Conservation (phyloP, 306 rosid genomes). For the Cyamopsis tetragonoloba region DNA sequence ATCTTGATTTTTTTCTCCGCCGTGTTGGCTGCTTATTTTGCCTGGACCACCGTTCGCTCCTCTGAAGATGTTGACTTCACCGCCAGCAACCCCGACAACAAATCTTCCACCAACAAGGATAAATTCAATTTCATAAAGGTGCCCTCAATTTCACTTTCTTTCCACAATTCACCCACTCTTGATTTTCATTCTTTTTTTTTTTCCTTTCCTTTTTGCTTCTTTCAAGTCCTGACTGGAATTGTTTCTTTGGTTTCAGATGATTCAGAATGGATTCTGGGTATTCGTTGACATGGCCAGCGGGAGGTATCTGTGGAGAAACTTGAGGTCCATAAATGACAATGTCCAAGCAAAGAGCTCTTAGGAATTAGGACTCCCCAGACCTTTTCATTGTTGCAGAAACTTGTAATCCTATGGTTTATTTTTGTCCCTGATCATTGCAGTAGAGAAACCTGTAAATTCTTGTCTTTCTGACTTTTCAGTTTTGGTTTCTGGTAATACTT, state of each 20-base stretch:
- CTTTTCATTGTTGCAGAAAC: not conserved
- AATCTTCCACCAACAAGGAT: conserved; percentile 22
- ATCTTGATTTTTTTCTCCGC: conserved; percentile 72
- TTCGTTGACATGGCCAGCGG: conserved; percentile 82
- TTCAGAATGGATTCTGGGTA: conserved; percentile 55
- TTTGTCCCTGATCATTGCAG: not conserved
- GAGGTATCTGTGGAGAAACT: conserved; percentile 66
- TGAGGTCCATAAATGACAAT: conserved; percentile 30
- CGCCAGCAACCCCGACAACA: not conserved
- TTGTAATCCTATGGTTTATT: conserved; percentile 4
- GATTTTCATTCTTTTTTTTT: too few relatives aligned
- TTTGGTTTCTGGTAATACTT: not conserved
- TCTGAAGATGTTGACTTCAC: conserved; percentile 23
- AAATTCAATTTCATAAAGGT: conserved; percentile 36
- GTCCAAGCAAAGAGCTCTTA: conserved; percentile 28
- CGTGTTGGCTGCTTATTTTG: conserved; percentile 52
- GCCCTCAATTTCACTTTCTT: not conserved
- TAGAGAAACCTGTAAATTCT: conserved; percentile 15
- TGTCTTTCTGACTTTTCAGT: not conserved
- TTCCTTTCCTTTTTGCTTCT: too few relatives aligned
- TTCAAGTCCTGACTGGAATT: not conserved
- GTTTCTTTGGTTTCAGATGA: conserved; percentile 35
- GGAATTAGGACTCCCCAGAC: not conserved
- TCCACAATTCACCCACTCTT: not conserved
- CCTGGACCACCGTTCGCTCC: conserved; percentile 58